Percentiles rank a stretch among this genome's conserved stretches.
Conservation (phyloP, 2,329 filamentous ascomycete species). For the Colletotrichum limetticola region DNA sequence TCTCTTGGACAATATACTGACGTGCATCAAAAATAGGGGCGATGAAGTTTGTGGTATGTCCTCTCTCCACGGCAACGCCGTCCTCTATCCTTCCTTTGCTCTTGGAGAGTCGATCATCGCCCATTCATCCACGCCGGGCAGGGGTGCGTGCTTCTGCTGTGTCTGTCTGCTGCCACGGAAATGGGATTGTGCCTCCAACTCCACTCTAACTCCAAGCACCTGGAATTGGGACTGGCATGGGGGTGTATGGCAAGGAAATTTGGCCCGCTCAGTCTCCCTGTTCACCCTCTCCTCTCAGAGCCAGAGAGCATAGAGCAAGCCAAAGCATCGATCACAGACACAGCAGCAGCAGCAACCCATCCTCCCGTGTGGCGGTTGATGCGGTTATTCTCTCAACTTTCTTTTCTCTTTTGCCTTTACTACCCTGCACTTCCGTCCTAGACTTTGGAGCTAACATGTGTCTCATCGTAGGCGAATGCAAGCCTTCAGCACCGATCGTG, state of each 20-base stretch:
- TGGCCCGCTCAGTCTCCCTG: not conserved
- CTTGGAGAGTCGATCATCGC: not conserved
- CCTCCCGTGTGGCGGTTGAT: not conserved
- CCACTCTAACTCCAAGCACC: slow-evolving; percentile 22
- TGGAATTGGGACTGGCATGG: slow-evolving; percentile 25
- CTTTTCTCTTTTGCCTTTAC: not conserved
- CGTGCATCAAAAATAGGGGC: slow-evolving; percentile 45
- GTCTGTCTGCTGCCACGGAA: slow-evolving; percentile 3
- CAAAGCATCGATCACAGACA: not conserved
- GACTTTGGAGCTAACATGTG: slow-evolving; percentile 11
- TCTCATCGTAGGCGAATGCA: slow-evolving; percentile 46
- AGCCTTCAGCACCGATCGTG: slow-evolving; percentile 45
- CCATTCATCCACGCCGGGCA: not conserved
- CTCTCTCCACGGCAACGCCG: no score
- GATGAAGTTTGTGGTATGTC: slow-evolving; percentile 58
- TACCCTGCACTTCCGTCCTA: not conserved
- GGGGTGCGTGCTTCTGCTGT: not conserved
- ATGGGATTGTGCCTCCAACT: not conserved
- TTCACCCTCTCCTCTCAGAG: no score
- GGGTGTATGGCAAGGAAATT: slow-evolving; percentile 7
- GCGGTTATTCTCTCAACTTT: not conserved
- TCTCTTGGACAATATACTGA: slow-evolving; percentile 12
- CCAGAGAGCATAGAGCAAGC: not conserved
- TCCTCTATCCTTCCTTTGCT: not conserved
- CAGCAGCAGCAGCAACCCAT: not conserved